Evolutionary conservation across 2,329 filamentous ascomycete genomes (phyloP), one percentile per base, ranked within the genome.

Genomic region (Aureobasidium namibiae): DNA sequence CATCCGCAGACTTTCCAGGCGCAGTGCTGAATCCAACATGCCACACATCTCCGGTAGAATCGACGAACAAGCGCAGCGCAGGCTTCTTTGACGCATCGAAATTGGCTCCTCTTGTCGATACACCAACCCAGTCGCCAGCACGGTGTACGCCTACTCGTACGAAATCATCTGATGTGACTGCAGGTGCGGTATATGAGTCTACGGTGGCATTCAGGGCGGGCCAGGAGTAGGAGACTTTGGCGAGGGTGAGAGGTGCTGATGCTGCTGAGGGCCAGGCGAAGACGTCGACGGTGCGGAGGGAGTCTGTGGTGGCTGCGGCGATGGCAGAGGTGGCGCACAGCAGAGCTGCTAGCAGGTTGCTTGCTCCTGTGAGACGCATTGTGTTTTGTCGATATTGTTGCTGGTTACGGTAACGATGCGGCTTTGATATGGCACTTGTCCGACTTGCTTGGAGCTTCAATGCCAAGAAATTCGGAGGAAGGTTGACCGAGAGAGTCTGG

Each of bases 61-160:
- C 73, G 11, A 78, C 68, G 59, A 76, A 74, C 38, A 78, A 66
- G 26, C 72, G 66, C 53, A 79, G 68, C 64, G 70, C 75, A 68
- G 76, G 76, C 62, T 72, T 70, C 65, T 74, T 75, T 46, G 69
- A 66, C 2, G 72, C 65, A 24, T 68, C 69, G 61, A 79, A 75
- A 62, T 73, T 75, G 11, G 71, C 70, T 11, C 74, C 74, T 7
- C 75, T 71, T 6, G 76, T 76, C 18, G 76, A 71, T n/a, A 79
- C 71, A 60, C 75, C 76, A 42, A 72, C 71, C 75, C 75, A 79
- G 64, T 56, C 26, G 13, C 41, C 68, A 1, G 68, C 63, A 57
- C 76, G 73, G 56, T 71, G 69, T 54, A 78, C 73, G 41, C 76
- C 76, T 33, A 79, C 64, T 41, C 76, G 72, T 9, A 79, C 67